Evolutionary conservation across 768 basidiomycete species (phyloP).

Genomic region (Leccinum incarnatum): DNA sequence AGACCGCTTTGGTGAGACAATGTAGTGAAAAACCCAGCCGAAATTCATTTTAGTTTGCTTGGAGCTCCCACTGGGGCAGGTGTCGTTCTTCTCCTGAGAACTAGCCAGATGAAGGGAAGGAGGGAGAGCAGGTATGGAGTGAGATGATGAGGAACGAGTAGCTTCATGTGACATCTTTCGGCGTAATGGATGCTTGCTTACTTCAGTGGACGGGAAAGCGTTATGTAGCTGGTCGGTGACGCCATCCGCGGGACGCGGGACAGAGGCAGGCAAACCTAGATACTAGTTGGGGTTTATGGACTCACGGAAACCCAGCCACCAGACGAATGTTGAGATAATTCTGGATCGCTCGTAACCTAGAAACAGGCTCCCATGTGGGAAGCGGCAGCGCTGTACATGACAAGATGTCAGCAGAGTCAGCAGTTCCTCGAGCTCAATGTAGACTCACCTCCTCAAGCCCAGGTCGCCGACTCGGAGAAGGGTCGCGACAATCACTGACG

Average conservation of each 20-base stretch:
- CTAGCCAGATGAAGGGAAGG: slow-evolving; percentile 14
- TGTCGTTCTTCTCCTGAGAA: slow-evolving; percentile 5
- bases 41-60: slow-evolving; percentile 38
- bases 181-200: not conserved
- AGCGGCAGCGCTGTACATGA: not conserved
- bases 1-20: slow-evolving; percentile 17
- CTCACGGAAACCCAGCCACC: slow-evolving; percentile 1
- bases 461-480: not conserved
- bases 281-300: not conserved
- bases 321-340: slow-evolving; percentile 1
- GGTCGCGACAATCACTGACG: not conserved
- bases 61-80: slow-evolving; percentile 31
- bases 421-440: not conserved
- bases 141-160: slow-evolving; percentile 7
- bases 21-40: slow-evolving; percentile 41
- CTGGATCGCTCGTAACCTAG: slow-evolving; percentile 10
- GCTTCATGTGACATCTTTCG: slow-evolving; percentile 11
- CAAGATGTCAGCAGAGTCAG: not conserved
- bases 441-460: slow-evolving; percentile 5
- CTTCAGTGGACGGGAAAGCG: slow-evolving; percentile 1
- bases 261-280: not conserved
- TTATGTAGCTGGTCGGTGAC: slow-evolving; percentile 4
- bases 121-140: slow-evolving; percentile 11
- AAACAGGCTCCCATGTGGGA: slow-evolving; percentile 13
- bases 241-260: slow-evolving; percentile 2